Conservation (phyloP, 805 yeast genomes). For the Candida wancherniae region DNA sequence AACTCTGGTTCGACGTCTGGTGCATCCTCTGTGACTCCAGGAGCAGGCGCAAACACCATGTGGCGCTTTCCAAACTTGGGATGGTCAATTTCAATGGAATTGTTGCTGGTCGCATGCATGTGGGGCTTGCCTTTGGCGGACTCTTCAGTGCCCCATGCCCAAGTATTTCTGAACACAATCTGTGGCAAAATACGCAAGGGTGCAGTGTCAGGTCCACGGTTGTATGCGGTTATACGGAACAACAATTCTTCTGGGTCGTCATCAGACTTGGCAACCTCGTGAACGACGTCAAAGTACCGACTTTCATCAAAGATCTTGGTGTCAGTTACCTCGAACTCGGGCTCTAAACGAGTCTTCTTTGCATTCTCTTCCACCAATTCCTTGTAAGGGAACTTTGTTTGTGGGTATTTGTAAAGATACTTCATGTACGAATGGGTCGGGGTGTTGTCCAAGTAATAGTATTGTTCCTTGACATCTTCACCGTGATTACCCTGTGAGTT, state of each 20-base stretch:
- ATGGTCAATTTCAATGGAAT: slow-evolving; percentile 57
- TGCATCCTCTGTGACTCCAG: slow-evolving; percentile 55
- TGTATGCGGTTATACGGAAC: slow-evolving; percentile 84
- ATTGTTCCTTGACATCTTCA: slow-evolving; percentile 85
- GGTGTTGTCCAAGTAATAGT: slow-evolving; percentile 83
- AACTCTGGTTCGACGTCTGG: slow-evolving; percentile 72
- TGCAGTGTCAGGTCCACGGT: slow-evolving; percentile 78
- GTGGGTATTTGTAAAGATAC: slow-evolving; percentile 90
- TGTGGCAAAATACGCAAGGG: slow-evolving; percentile 87
- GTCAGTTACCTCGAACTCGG: slow-evolving; percentile 80
- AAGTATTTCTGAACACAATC: slow-evolving; percentile 76
- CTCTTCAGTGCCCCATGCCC: slow-evolving; percentile 82
- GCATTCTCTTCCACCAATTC: slow-evolving; percentile 65
- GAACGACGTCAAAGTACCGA: slow-evolving; percentile 80
- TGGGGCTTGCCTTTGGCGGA: slow-evolving; percentile 45
- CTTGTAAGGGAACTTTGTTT: slow-evolving; percentile 74
- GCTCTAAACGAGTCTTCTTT: slow-evolving; percentile 58
- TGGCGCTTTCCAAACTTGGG: slow-evolving; percentile 61
- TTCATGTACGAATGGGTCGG: slow-evolving; percentile 93
- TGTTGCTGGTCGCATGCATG: slow-evolving; percentile 37
- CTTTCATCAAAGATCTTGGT: slow-evolving; percentile 70
- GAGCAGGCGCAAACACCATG: slow-evolving; percentile 76
- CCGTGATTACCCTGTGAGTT: slow-evolving; percentile 96
- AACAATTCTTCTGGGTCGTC: slow-evolving; percentile 74
- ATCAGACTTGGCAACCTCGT: slow-evolving; percentile 85